A percentile compares a stretch with the other conserved stretches of the same genome.
phyloP scores from a whole-genome alignment of 75 land plant species.

The Azolla pinnata region DNA sequence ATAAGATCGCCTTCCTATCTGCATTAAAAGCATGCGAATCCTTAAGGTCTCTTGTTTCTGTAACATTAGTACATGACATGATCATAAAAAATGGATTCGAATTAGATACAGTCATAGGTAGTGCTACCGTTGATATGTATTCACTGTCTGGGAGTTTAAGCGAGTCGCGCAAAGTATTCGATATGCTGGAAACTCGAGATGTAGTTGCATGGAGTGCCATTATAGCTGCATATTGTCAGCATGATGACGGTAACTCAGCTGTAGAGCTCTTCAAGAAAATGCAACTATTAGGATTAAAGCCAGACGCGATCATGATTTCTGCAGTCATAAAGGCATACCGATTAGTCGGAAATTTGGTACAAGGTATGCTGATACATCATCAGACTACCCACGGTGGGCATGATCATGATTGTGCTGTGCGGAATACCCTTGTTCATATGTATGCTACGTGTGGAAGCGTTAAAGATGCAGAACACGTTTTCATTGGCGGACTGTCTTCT shows the following conservation, averaged over 20 bases:
- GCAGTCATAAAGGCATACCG: conserved; percentile 8
- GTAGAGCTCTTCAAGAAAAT: conserved; percentile 35
- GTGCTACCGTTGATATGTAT: conserved; percentile 15
- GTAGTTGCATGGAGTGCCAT: conserved; percentile 59
- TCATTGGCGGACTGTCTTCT: neutral
- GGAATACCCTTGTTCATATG: neutral
- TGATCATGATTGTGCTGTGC: neutral
- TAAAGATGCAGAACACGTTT: neutral
- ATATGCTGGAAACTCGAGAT: conserved; percentile 43
- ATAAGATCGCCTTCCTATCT: neutral
- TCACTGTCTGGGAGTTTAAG: conserved; percentile 12
- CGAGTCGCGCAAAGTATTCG: conserved; percentile 47
- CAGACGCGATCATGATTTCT: conserved; percentile 11
- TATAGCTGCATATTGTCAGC: conserved; percentile 49
- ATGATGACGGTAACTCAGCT: conserved; percentile 31
- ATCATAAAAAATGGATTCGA: conserved; percentile 12
- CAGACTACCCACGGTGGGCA: neutral
- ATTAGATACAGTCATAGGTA: conserved; percentile 14
- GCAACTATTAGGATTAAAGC: conserved; percentile 15
- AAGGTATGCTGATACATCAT: conserved; percentile 8
- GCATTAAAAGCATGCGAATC: neutral
- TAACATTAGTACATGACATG: neutral
- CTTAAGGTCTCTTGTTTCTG: conserved; percentile 8
- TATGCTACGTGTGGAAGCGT: conserved; percentile 3
- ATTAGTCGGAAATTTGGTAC: conserved; percentile 1